Evolutionary conservation across 1,284 basidiomycete genomes (phyloP), one percentile per base, ranked within the genome.

Genomic region (Irpex sp.): DNA sequence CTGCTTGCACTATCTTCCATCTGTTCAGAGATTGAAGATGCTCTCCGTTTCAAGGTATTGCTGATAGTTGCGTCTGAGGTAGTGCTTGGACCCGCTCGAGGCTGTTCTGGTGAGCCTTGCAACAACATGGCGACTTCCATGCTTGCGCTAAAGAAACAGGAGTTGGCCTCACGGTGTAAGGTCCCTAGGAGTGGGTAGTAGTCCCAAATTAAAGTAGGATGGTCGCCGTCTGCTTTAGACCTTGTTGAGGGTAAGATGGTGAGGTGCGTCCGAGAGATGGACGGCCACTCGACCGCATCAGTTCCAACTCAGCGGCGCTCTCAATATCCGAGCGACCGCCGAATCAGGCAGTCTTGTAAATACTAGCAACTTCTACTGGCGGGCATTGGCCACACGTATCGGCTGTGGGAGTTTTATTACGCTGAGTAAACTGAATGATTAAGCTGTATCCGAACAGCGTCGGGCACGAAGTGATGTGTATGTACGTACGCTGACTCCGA

Each of bases 11-110:
- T 79, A 49, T 77, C 79, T 62, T 79, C 77, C n/a, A 72, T 68
- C 62, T 74, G 78, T 63, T 86, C 83, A 69, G 86, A 85, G 61
- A 85, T 81, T 21, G 81, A 75, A 21, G 88, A 87, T 11, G 83
- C 86, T 60, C 81, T 81, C 68, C 88, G 85, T 75, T 91, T 90
- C 60, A 87, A 77, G n/a, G 66, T 68, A 35, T 55, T 55, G 53
- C 53, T 21, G 19, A 19, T 55, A 7, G 26, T 33, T 8, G 7
- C 9, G 13, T 55, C 31, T 35, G 17, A 15, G 13, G 11, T 9
- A 26, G 53, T 55, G 53, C 53, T 55, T 13, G 53, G 53, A 55
- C 53, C 53, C 8, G 53, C 53, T 55, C 19, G 53, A 35, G 53
- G 13, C 13, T 33, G 53, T 35, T 33, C 53, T 8, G 53, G 53